A percentile compares a stretch with the other conserved stretches of the same genome.
Evolutionary conservation across 306 rosid genomes (phyloP).

Genomic region (Rosa chinensis): DNA sequence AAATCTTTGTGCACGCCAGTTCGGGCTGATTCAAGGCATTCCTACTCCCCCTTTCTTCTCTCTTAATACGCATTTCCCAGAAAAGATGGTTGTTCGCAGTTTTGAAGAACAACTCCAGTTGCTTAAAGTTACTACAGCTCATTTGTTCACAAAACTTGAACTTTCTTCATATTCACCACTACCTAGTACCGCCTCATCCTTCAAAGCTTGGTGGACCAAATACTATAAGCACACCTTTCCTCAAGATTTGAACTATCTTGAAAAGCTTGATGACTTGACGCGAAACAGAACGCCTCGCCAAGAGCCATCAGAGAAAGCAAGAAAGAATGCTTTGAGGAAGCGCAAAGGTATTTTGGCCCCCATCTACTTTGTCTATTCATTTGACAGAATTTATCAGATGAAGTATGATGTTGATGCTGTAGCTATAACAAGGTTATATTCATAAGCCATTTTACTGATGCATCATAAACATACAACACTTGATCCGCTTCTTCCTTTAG

Average conservation of each 20-base stretch:
- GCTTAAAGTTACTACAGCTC: not conserved
- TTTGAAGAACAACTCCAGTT: constrained; percentile 4
- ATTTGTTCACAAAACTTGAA: not conserved
- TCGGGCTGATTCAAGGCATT: constrained; percentile 7
- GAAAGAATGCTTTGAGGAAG: not conserved
- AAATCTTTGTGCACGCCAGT: constrained; percentile 14
- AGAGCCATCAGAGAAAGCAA: not conserved
- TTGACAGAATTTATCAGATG: not conserved
- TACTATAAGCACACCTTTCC: not conserved
- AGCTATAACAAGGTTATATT: not conserved
- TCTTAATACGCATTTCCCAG: not conserved
- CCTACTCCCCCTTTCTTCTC: constrained; percentile 11
- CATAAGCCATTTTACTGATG: not conserved
- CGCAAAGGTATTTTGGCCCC: not conserved
- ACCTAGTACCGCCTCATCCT: constrained; percentile 12
- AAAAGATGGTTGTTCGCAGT: not conserved
- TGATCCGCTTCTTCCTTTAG: not conserved
- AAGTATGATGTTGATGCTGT: not conserved
- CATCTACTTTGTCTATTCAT: not conserved
- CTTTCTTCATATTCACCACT: not conserved
- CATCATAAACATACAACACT: not conserved
- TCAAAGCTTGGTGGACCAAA: constrained; percentile 11
- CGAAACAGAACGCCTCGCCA: not conserved
- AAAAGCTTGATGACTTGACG: not conserved
- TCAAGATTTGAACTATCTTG: not conserved